Percentiles rank a stretch among this genome's conserved stretches.
Conservation (phyloP, 225 moss, liverwort and hornwort species). For the Physcomitrellopsis africana region DNA sequence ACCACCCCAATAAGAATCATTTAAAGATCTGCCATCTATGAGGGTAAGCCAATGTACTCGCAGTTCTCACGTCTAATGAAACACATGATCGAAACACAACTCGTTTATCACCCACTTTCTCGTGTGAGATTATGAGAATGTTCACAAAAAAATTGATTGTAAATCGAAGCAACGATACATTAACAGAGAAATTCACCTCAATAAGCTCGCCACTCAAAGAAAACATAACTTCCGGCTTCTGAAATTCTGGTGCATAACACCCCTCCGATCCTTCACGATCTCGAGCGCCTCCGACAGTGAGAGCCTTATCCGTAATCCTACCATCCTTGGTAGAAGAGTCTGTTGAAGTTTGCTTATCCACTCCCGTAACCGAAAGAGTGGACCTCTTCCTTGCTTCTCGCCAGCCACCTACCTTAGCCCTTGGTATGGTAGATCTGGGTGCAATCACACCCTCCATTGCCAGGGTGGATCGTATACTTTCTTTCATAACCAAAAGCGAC, state of each 20-base stretch:
- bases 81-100: constrained; percentile 6
- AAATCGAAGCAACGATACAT: constrained; percentile 17
- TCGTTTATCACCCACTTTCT: not conserved
- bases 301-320: constrained; percentile 27
- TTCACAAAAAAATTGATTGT: not conserved
- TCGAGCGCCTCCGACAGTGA: constrained; percentile 25
- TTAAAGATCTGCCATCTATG: not conserved
- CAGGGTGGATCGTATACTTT: constrained; percentile 81
- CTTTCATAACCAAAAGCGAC: constrained; percentile 83
- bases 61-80: constrained; percentile 2
- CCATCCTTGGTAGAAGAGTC: constrained; percentile 26
- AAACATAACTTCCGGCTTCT: constrained; percentile 51
- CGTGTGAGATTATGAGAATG: not conserved
- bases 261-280: constrained; percentile 30
- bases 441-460: constrained; percentile 93
- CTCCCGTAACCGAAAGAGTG: constrained; percentile 25
- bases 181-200: constrained; percentile 51
- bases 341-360: constrained; percentile 27
- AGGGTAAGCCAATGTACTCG: constrained; percentile 10
- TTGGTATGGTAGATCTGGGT: constrained; percentile 38
- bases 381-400: constrained; percentile 49
- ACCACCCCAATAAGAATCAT: constrained; percentile 3
- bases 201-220: constrained; percentile 69
- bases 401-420: constrained; percentile 50
- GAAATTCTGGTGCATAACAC: constrained; percentile 47